Conservation (phyloP, 345 rosid species). For the Sisymbrium irio region DNA sequence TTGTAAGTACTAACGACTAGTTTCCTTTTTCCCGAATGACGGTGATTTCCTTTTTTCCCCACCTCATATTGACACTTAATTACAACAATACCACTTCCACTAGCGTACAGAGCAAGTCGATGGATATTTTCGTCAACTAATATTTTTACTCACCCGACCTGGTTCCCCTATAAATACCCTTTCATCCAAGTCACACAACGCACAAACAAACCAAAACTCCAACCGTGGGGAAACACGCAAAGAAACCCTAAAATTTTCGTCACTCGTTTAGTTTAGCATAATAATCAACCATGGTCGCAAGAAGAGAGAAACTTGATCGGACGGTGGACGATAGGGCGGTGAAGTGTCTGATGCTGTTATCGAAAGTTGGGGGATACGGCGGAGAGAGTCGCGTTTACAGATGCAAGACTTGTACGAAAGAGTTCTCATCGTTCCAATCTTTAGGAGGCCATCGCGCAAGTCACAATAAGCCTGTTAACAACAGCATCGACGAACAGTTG, state of each 20-base stretch:
- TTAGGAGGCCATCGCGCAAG: constrained; percentile 89
- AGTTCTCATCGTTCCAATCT: constrained; percentile 73
- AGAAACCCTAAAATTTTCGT: too few species aligned
- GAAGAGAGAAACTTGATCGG: constrained; percentile 19
- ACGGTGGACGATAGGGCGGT: constrained; percentile 27
- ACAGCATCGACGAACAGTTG: constrained; percentile 23
- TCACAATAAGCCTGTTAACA: constrained; percentile 53
- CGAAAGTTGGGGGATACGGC: constrained; percentile 42
- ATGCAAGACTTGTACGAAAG: constrained; percentile 62
- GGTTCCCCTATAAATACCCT: constrained; percentile 6
- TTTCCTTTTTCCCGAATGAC: not conserved
- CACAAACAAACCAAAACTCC: not conserved
- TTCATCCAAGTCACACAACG: not conserved
- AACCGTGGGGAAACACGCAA: not conserved
- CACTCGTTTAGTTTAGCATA: too few species aligned
- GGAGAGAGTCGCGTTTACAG: constrained; percentile 39
- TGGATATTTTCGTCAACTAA: constrained; percentile 3
- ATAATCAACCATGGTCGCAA: constrained; percentile 37
- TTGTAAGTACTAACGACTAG: too few species aligned
- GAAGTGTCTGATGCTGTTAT: constrained; percentile 58
- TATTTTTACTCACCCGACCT: not conserved
- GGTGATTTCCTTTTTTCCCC: not conserved
- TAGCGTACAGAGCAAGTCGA: constrained; percentile 12
- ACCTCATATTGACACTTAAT: not conserved
- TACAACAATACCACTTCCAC: constrained; percentile 1